Conservation (phyloP, 495 filamentous ascomycete genomes). For the Poronia punctata region DNA sequence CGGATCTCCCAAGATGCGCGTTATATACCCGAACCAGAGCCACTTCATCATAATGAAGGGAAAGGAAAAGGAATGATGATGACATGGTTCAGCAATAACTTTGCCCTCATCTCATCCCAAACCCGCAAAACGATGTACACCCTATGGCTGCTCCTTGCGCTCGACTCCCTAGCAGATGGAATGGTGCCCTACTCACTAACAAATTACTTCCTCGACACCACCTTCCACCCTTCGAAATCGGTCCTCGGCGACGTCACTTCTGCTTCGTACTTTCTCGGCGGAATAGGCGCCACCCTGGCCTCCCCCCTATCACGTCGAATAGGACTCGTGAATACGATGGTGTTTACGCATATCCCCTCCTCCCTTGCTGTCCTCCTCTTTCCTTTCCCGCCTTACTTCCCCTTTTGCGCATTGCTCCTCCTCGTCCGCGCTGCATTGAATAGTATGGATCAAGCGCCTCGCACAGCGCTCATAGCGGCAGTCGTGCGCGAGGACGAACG, state of each 20-base stretch:
- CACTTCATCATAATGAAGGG: slow-evolving; percentile 5
- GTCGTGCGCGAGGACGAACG: slow-evolving; percentile 65
- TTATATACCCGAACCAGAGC: slow-evolving; percentile 8
- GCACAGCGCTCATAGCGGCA: slow-evolving; percentile 70
- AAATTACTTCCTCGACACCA: slow-evolving; percentile 70
- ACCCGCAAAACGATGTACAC: slow-evolving; percentile 57
- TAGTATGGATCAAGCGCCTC: slow-evolving; percentile 77
- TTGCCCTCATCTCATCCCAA: slow-evolving; percentile 49
- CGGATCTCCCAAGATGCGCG: slow-evolving; percentile 40
- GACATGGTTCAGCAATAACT: slow-evolving; percentile 20
- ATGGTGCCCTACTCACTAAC: slow-evolving; percentile 67
- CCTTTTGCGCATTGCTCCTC: slow-evolving; percentile 54
- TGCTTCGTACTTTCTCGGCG: slow-evolving; percentile 56
- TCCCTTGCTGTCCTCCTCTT: slow-evolving; percentile 66
- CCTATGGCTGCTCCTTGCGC: slow-evolving; percentile 66
- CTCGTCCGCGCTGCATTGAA: slow-evolving; percentile 63
- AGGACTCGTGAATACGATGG: slow-evolving; percentile 81
- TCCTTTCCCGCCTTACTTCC: slow-evolving; percentile 50
- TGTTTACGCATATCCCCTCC: slow-evolving; percentile 76
- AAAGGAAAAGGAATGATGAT: slow-evolving; percentile 17
- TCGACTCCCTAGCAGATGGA: slow-evolving; percentile 75
- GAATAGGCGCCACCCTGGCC: slow-evolving; percentile 63
- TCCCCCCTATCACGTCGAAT: slow-evolving; percentile 69
- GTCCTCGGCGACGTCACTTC: slow-evolving; percentile 67
- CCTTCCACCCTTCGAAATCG: slow-evolving; percentile 63